Evolutionary conservation across 306 rosid genomes (phyloP), one percentile per base, ranked within the genome.

Genomic region (Inga oerstediana): DNA sequence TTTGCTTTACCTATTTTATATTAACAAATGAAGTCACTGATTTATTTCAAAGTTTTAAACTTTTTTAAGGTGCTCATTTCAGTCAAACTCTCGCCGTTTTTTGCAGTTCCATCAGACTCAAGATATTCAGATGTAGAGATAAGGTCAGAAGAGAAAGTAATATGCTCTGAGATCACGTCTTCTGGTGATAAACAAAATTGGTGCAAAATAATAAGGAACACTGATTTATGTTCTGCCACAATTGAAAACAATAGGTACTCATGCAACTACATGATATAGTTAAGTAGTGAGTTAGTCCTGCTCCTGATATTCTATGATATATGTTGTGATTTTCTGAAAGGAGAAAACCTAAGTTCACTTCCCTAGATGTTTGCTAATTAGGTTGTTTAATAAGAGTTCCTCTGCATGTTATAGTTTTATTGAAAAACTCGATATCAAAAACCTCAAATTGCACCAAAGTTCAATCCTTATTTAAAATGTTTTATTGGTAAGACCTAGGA

Each of bases 201-300:
- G 97, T 94, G 97, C 91, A 91, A 89, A 84, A 87, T 94, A 79
- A 79, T 76, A 8, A 88, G 94, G 84, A 93, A 87, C 85, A 86
- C 94, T 16, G 94, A 94, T 80, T 79, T 81, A 35, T 88, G 85
- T 79, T 90, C 95, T 80, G 94, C 95, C 80, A 91, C 95, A 22
- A 41, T 94, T 22, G 84, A 84, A 74, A 93, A 93, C 78, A 79
- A 79, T 84, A 91, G 97, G 97, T 93, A 77, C 75, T 24, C 49
- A 79, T 77, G 43, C 19, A 61, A 74, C 56, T 62, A 44, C 19
- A 61, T 81, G 19, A 44, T 76, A 51, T 62, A 41, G 20, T 72
- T 12, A 30, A 78, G 74, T 49, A 74, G 59, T 64, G 43, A 41
- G 77, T 37, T 49, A 49, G 74, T 71, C 22, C 30, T 56, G 81